These are phyloP conservation scores for Cercophora samala DNA, from an alignment of 495 filamentous ascomycete genomes.

Conservation along the genomic window DNA sequence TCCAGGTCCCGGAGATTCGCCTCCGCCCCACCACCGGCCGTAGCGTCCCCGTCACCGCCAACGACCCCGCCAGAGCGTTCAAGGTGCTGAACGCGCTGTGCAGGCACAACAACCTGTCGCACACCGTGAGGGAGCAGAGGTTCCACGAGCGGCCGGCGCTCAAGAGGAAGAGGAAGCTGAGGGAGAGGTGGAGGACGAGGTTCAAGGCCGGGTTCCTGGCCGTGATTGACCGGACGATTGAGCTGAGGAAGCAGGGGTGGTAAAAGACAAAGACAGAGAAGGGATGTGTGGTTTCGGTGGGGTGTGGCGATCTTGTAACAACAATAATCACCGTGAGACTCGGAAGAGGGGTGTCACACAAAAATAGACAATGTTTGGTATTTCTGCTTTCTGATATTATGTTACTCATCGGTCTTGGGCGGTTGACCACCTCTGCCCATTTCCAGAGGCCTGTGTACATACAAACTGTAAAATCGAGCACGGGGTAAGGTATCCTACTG, in stretches of 20 bases:
- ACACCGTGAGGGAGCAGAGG: slow-evolving; percentile 50
- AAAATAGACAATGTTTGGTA: neutral
- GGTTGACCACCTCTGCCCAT: too few relatives aligned
- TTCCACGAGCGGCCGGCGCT: slow-evolving; percentile 70
- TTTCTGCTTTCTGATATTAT: slow-evolving; percentile 7
- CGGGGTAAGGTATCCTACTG: too few relatives aligned
- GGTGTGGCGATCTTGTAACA: neutral
- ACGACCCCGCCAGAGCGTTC: slow-evolving; percentile 57
- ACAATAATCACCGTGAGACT: too few relatives aligned
- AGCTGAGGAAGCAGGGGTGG: slow-evolving; percentile 72
- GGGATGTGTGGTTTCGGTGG: neutral
- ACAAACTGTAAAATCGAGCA: too few relatives aligned
- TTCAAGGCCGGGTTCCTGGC: slow-evolving; percentile 65
- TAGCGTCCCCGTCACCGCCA: slow-evolving; percentile 48
- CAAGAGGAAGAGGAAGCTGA: slow-evolving; percentile 69
- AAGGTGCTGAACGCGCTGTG: slow-evolving; percentile 44
- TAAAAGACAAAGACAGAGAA: slow-evolving; percentile 31
- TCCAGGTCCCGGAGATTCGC: slow-evolving; percentile 31
- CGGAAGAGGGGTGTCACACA: neutral
- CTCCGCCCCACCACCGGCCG: slow-evolving; percentile 57
- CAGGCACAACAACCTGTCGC: slow-evolving; percentile 50
- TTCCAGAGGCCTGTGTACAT: too few relatives aligned
- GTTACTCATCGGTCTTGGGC: neutral
- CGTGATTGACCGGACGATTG: slow-evolving; percentile 56
- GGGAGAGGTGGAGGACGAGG: slow-evolving; percentile 60